phyloP scores from a whole-genome alignment of 345 rosid genomes.

The Nasturtium officinale region DNA sequence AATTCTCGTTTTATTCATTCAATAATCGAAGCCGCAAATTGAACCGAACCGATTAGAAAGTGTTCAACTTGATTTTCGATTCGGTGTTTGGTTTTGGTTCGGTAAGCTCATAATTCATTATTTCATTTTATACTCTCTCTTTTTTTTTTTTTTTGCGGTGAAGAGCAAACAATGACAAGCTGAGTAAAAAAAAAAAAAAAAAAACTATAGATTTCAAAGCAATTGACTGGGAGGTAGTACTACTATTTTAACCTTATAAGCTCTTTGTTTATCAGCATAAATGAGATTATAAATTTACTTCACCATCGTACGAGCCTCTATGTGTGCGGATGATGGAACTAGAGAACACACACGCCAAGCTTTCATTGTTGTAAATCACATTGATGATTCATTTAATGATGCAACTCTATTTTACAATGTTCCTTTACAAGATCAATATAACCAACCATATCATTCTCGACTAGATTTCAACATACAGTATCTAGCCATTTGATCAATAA shows the following conservation, averaged over 20 bases:
- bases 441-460: background rate
- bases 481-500: background rate
- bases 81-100: too few relatives aligned
- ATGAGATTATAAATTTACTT: background rate
- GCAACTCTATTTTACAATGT: background rate
- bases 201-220: too few relatives aligned
- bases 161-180: constrained; percentile 4
- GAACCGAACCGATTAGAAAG: too few relatives aligned
- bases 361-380: background rate
- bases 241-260: background rate
- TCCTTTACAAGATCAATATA: background rate
- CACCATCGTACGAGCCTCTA: too few relatives aligned
- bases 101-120: too few relatives aligned
- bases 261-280: background rate
- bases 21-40: background rate
- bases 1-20: too few relatives aligned
- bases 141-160: too few relatives aligned
- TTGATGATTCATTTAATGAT: background rate
- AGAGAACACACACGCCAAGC: background rate
- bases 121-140: too few relatives aligned
- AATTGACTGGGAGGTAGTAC: background rate
- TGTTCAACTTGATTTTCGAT: too few relatives aligned
- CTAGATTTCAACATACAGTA: background rate
- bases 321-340: background rate
- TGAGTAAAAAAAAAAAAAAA: background rate